Base-by-base conservation (phyloP, 1,139 yeast genomes). In the Hansenula anomala region DNA sequence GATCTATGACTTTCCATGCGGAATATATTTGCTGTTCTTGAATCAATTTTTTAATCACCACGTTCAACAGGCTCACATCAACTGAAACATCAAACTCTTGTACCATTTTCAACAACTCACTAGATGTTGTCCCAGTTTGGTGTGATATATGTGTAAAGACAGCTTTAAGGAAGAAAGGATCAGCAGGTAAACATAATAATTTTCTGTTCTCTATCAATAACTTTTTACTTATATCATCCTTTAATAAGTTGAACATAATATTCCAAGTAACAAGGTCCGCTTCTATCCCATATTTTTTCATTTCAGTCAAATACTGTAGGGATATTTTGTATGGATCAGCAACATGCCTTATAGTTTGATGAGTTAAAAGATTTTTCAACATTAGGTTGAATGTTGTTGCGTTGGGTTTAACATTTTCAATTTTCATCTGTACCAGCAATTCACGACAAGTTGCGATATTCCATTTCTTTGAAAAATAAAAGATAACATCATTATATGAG, bases 311-410 rank as follows among this genome's bases (percentile, higher is more conserved):
- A 37, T 61, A 61, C 26, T 55, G 60, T 4, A 53, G 36, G n/a
- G 64, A 54, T n/a, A 61, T 59, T 18, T 49, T 48, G 29, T 53
- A 51, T 5, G 60, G 58, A 19, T 54, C 51, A n/a, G 57, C 46
- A 18, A 46, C 48, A 37, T 59, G 61, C 29, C 60, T 51, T 10
- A 56, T 54, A 14, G 46, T 50, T 19, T 55, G 49, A 24, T 57
- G 51, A 13, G 49, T 53, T 6, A 55, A 27, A 8, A 60, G 33
- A 29, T 49, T 55, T 33, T 46, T 51, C 6, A 71, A 39, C 51
- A 71, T 41, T 14, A 66, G 45, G 45, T 71, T 71, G 49, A 64
- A 74, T 0, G 78, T 73, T 18, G 60, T 64, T 3, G 71, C 58
- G 38, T 68, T 64, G 4, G 70, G 70, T 3, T 43, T 35, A 11